Conservation (phyloP, 2,329 filamentous ascomycete genomes). For the Microsporum audouinii region DNA sequence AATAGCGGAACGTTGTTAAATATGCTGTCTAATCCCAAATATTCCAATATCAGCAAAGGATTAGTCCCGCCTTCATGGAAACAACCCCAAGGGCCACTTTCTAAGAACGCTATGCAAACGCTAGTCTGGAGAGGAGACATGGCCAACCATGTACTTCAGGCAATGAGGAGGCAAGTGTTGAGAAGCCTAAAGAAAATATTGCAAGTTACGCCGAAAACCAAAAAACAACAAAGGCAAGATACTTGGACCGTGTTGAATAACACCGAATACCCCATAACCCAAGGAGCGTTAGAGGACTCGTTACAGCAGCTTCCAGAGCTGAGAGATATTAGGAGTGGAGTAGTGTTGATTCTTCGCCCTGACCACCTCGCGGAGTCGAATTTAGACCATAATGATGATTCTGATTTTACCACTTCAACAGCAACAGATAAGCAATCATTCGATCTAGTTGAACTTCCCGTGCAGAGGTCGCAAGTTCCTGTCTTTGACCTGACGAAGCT, state of each 20-base stretch:
- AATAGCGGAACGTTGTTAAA: constrained; percentile 4
- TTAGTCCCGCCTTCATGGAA: constrained; percentile 29
- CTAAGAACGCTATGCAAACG: constrained; percentile 18
- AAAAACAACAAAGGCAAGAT: neutral
- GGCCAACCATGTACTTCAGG: constrained; percentile 30
- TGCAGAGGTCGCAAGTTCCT: constrained; percentile 23
- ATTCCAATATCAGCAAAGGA: constrained; percentile 7
- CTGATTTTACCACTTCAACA: neutral
- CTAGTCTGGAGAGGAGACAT: constrained; percentile 41
- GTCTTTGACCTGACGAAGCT: constrained; percentile 28
- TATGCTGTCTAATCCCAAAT: constrained; percentile 1
- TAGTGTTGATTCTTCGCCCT: neutral
- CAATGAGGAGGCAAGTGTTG: constrained; percentile 28
- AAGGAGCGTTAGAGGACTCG: neutral
- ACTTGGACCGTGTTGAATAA: neutral
- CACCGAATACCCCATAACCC: neutral
- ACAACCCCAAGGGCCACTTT: constrained; percentile 22
- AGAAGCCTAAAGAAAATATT: constrained; percentile 26
- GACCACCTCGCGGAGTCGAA: neutral
- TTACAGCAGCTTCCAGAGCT: neutral
- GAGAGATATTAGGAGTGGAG: neutral
- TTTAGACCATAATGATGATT: neutral
- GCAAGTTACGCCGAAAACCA: neutral
- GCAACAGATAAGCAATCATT: constrained; percentile 10
- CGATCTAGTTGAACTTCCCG: constrained; percentile 23